Conservation (phyloP, 208 protist genomes). For the Sergeia podlipaevii region DNA sequence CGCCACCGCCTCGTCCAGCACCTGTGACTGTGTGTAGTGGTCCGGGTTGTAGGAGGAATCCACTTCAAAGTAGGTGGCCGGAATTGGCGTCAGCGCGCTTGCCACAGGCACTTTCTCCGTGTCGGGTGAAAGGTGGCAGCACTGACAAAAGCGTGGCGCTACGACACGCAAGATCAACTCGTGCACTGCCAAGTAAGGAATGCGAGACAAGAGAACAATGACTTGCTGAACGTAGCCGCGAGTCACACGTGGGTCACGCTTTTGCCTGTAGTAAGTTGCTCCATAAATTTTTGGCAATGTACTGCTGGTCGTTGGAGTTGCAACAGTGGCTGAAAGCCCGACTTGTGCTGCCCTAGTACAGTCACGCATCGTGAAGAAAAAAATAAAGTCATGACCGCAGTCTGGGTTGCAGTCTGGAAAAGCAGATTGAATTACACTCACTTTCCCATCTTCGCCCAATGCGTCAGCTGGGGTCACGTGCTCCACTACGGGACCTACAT, state of each 20-base stretch:
- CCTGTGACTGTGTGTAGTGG: conserved; percentile 66
- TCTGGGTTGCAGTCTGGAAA: conserved; percentile 88
- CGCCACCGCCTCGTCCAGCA: conserved; percentile 54
- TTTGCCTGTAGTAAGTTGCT: conserved; percentile 81
- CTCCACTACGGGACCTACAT: conserved; percentile 78
- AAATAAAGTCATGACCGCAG: conserved; percentile 85
- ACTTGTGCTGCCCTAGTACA: conserved; percentile 22
- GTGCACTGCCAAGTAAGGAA: conserved; percentile 72
- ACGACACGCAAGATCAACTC: conserved; percentile 83
- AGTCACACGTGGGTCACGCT: conserved; percentile 66
- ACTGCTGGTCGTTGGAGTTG: conserved; percentile 8
- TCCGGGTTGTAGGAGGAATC: conserved; percentile 59
- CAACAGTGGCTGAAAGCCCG: conserved; percentile 6
- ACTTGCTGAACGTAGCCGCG: conserved; percentile 87
- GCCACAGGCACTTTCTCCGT: conserved; percentile 52
- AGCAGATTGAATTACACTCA: conserved; percentile 37
- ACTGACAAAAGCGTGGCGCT: conserved; percentile 71
- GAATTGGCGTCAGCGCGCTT: conserved; percentile 54
- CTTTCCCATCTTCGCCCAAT: conserved; percentile 49
- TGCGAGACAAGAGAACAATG: conserved; percentile 68
- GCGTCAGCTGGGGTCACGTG: conserved; percentile 47
- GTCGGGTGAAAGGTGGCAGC: conserved; percentile 79
- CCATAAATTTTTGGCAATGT: conserved; percentile 54
- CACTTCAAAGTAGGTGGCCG: conserved; percentile 52
- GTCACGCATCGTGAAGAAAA: conserved; percentile 74